Conservation (phyloP, 2,329 filamentous ascomycete genomes). For the Ophiognomonia clavigignenti-juglandacearum region DNA sequence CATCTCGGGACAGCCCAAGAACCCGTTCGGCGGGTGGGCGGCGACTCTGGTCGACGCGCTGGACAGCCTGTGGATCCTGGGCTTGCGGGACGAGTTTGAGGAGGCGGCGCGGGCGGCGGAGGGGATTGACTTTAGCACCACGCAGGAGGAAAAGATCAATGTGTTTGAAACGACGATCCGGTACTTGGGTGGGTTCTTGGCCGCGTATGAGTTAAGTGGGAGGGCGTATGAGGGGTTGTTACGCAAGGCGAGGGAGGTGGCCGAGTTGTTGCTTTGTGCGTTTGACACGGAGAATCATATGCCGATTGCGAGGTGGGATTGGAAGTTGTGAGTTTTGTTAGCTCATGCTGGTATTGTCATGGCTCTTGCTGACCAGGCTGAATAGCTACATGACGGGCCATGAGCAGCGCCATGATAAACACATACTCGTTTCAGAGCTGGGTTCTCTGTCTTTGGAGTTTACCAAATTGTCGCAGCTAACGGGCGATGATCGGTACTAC, state of each 20-base stretch:
- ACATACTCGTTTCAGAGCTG: slow-evolving; percentile 42
- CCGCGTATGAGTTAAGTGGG: slow-evolving; percentile 64
- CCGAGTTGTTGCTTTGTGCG: slow-evolving; percentile 58
- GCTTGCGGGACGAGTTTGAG: slow-evolving; percentile 59
- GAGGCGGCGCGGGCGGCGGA: slow-evolving; percentile 55
- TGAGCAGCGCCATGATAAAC: slow-evolving; percentile 38
- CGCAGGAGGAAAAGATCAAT: slow-evolving; percentile 48
- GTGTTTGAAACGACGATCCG: slow-evolving; percentile 69
- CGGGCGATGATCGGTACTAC: slow-evolving; percentile 54
- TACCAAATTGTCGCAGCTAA: slow-evolving; percentile 60
- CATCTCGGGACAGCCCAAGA: slow-evolving; percentile 43
- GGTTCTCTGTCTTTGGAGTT: slow-evolving; percentile 59
- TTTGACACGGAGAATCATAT: slow-evolving; percentile 67
- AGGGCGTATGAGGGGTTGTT: slow-evolving; percentile 49
- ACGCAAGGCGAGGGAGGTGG: slow-evolving; percentile 58
- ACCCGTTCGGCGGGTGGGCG: slow-evolving; percentile 63
- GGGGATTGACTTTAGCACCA: slow-evolving; percentile 56
- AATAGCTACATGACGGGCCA: slow-evolving; percentile 39
- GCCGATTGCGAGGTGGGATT: slow-evolving; percentile 55
- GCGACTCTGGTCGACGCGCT: slow-evolving; percentile 64
- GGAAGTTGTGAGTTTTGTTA: slow-evolving; percentile 34
- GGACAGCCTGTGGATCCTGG: slow-evolving; percentile 72
- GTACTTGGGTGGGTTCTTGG: slow-evolving; percentile 64
- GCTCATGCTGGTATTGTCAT: neutral
- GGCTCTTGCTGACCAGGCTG: neutral